Evolutionary conservation across 345 rosid genomes (phyloP).

Genomic region (Adansonia digitata): DNA sequence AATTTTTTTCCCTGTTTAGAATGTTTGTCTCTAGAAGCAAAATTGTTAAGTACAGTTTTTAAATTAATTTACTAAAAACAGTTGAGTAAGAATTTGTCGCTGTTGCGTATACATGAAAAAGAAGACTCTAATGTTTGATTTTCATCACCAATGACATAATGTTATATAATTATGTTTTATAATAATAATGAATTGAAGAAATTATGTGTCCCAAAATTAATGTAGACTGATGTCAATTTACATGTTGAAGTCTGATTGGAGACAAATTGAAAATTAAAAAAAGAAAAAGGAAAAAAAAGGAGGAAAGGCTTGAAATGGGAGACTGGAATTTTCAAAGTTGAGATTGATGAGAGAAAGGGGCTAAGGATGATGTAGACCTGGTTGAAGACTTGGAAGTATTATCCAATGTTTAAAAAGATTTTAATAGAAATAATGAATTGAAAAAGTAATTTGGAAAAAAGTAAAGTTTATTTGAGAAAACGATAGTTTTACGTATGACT

Average conservation of each 20-base stretch:
- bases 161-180: neutral
- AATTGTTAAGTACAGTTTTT: neutral
- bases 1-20: no score
- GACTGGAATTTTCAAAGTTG: slow-evolving; percentile 4
- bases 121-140: neutral
- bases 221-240: neutral
- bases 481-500: no score
- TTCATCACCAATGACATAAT: neutral
- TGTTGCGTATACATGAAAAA: neutral
- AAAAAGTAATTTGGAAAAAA: no score
- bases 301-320: neutral
- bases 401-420: no score
- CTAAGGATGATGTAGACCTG: no score
- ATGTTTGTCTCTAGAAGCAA: neutral
- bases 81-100: neutral
- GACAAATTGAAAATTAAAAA: slow-evolving; percentile 3
- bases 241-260: slow-evolving; percentile 3
- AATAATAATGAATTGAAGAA: neutral
- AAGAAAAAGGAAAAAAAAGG: no score
- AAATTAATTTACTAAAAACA: no score
- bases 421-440: no score
- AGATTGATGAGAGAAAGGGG: neutral
- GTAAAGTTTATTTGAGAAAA: no score
- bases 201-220: neutral
- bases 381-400: no score